A percentile compares a stretch with the other conserved stretches of the same genome.
Evolutionary conservation across 805 yeast species (phyloP).

Genomic region (Ogataea naganishii): DNA sequence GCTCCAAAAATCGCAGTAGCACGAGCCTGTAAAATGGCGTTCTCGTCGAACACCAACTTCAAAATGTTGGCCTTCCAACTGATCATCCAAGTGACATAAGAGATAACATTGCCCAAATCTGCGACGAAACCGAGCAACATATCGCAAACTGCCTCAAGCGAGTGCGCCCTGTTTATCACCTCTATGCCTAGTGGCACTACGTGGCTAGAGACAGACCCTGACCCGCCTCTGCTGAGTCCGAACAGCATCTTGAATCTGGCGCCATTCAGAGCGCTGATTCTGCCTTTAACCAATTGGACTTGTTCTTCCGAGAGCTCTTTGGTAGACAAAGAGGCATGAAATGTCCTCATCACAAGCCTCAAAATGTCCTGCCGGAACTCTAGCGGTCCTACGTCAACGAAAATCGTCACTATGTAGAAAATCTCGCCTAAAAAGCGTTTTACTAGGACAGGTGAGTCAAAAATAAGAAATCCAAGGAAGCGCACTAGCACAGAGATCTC

Average conservation of each 20-base stretch:
- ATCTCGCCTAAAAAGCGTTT: constrained; percentile 66
- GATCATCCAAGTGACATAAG: constrained; percentile 47
- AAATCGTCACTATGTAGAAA: constrained; percentile 55
- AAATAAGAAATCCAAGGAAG: constrained; percentile 55
- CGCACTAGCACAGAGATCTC: constrained; percentile 64
- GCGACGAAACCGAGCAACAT: constrained; percentile 44
- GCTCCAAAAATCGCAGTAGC: constrained; percentile 66
- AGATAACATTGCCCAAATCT: constrained; percentile 35
- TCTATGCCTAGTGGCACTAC: constrained; percentile 20
- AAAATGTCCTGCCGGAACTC: constrained; percentile 56
- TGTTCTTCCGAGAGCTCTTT: constrained; percentile 36
- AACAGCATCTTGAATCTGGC: constrained; percentile 61
- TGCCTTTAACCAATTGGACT: constrained; percentile 33
- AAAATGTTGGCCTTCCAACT: constrained; percentile 59
- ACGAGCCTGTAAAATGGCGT: constrained; percentile 56
- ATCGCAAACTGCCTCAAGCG: constrained; percentile 54
- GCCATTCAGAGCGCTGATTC: constrained; percentile 42
- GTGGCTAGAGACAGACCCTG: constrained; percentile 14
- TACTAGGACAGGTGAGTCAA: constrained; percentile 56
- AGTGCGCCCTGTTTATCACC: constrained; percentile 31
- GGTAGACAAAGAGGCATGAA: constrained; percentile 59
- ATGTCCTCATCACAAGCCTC: constrained; percentile 52
- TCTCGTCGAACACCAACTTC: constrained; percentile 48
- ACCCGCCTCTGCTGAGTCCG: constrained; percentile 54
- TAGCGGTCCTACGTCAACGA: constrained; percentile 40